Conservation (phyloP, 1,284 basidiomycete species). For the Farysia itapuensis region DNA sequence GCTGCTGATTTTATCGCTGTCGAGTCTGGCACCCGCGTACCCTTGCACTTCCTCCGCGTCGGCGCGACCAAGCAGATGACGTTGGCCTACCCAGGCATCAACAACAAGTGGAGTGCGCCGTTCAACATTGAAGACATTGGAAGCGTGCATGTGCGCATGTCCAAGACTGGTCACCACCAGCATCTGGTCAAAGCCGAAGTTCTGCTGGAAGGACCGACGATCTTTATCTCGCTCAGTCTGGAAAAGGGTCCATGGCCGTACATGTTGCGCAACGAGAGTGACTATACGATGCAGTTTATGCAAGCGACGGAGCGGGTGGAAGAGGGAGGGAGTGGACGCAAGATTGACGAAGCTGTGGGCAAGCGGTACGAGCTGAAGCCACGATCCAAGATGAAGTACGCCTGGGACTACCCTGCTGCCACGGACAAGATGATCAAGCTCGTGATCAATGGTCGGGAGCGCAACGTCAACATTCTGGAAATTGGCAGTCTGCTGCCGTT, state of each 20-base stretch:
- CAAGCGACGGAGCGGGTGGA: conserved; percentile 63
- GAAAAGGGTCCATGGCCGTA: conserved; percentile 83
- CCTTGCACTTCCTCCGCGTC: conserved; percentile 72
- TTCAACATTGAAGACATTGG: conserved; percentile 93
- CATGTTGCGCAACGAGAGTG: conserved; percentile 84
- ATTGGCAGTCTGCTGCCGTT: conserved; percentile 91
- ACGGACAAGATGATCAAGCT: conserved; percentile 79
- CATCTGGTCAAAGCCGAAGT: conserved; percentile 80
- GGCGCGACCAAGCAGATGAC: conserved; percentile 68
- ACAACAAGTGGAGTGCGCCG: conserved; percentile 82
- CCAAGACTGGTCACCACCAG: conserved; percentile 49
- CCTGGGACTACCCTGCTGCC: conserved; percentile 92
- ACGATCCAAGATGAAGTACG: conserved; percentile 71
- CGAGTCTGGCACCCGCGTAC: conserved; percentile 66
- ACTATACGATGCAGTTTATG: conserved; percentile 71
- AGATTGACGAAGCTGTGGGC: conserved; percentile 37
- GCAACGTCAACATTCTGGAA: conserved; percentile 88
- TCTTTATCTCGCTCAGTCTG: conserved; percentile 76
- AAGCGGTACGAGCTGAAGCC: conserved; percentile 67
- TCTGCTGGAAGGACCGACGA: conserved; percentile 80
- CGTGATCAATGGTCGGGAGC: conserved; percentile 68
- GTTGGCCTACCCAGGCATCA: conserved; percentile 79
- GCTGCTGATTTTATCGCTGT: conserved; percentile 62
- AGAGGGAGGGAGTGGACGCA: conserved; percentile 12
- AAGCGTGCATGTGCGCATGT: conserved; percentile 74